A percentile compares a stretch with the other conserved stretches of the same genome.
phyloP scores from a whole-genome alignment of 495 filamentous ascomycete genomes.

The Bacidia rubella region DNA sequence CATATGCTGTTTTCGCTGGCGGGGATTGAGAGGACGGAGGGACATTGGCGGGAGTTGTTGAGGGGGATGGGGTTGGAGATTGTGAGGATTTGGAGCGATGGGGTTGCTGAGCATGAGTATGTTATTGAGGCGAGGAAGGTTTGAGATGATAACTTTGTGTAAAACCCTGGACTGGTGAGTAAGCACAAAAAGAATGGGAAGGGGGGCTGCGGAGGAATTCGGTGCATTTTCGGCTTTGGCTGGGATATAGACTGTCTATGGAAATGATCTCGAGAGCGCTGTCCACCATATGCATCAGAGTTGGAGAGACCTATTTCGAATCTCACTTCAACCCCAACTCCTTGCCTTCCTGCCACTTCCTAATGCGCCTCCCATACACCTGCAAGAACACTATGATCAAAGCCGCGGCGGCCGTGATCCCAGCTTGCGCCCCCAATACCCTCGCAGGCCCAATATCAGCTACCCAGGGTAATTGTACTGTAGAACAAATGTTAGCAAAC shows the following conservation, averaged over 20 bases:
- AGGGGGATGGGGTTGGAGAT: constrained; percentile 17
- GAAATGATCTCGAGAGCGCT: too few relatives aligned
- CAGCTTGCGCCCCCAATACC: constrained; percentile 23
- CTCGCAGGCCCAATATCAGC: constrained; percentile 16
- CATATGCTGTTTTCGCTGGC: constrained; percentile 19
- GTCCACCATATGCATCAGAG: too few relatives aligned
- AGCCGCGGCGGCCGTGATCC: constrained; percentile 26
- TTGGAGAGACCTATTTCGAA: too few relatives aligned
- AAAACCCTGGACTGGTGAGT: too few relatives aligned
- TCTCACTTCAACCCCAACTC: background rate
- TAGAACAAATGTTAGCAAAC: too few relatives aligned
- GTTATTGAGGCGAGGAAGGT: constrained; percentile 20
- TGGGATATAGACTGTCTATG: too few relatives aligned
- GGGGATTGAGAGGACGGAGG: constrained; percentile 19
- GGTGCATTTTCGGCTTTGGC: too few relatives aligned
- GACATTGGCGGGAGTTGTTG: constrained; percentile 17
- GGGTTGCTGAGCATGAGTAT: constrained; percentile 14
- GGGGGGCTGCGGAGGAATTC: too few relatives aligned
- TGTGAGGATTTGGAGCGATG: constrained; percentile 20
- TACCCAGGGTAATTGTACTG: constrained; percentile 22
- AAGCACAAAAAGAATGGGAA: too few relatives aligned
- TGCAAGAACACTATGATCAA: constrained; percentile 27
- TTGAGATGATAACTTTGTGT: background rate
- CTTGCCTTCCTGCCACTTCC: constrained; percentile 15
- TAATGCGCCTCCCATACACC: constrained; percentile 27